phyloP scores from a whole-genome alignment of 202 grass and related monocot genomes.

The Dendrocalamus latiflorus region DNA sequence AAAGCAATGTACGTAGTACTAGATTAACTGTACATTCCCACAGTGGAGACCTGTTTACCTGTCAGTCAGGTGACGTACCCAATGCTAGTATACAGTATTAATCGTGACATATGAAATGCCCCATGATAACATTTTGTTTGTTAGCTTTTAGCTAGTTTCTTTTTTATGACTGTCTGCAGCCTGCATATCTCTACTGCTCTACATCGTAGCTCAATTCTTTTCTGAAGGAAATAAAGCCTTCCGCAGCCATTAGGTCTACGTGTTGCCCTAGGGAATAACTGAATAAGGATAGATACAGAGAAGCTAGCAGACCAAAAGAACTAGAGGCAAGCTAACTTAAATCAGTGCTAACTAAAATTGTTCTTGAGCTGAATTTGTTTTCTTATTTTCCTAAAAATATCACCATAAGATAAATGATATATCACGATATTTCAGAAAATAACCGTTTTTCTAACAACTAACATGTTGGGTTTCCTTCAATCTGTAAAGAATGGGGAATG shows the following conservation, averaged over 20 bases:
- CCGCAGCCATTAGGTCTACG: background rate
- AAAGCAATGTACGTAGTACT: slow-evolving; percentile 12
- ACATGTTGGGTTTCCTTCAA: background rate
- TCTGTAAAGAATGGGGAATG: background rate
- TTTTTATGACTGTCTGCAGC: slow-evolving; percentile 11
- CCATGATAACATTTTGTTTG: slow-evolving; percentile 34
- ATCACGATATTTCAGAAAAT: background rate
- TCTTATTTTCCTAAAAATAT: background rate
- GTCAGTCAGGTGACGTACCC: slow-evolving; percentile 36
- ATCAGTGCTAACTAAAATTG: background rate
- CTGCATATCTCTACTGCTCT: slow-evolving; percentile 4
- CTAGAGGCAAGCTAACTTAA: background rate
- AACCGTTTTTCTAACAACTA: background rate
- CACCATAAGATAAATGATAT: background rate
- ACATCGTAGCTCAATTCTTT: slow-evolving; percentile 1
- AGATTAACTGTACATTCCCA: slow-evolving; percentile 28
- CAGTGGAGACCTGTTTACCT: slow-evolving; percentile 38
- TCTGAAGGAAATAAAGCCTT: slow-evolving; percentile 9
- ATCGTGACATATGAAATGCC: slow-evolving; percentile 7
- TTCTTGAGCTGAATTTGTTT: background rate
- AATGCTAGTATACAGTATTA: slow-evolving; percentile 34
- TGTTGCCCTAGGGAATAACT: background rate
- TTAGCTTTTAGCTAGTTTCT: too few relatives aligned
- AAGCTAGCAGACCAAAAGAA: background rate
- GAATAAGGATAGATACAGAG: too few relatives aligned